Base-by-base conservation (phyloP, 2,329 filamentous ascomycete genomes). In the Aspergillus ustus region DNA sequence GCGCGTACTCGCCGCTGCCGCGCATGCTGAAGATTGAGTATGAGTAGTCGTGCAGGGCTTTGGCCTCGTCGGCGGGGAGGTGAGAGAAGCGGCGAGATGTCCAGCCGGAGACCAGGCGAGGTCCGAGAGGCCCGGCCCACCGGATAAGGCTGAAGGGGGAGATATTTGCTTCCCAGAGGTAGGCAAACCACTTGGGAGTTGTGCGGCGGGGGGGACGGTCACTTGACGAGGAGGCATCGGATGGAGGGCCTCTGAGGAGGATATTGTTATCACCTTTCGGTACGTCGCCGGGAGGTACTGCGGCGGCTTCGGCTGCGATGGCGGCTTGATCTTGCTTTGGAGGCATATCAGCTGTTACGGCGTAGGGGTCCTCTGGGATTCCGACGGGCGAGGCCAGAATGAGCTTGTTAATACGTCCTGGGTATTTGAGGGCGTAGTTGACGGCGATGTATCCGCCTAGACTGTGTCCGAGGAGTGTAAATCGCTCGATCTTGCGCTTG, bases 111-210 rank as follows among this genome's bases (percentile, higher is more conserved):
- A 97, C 92, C 40, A 99, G 87, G 25, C 93, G 88, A 3, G 95
- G 95, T 0, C 95, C 95, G 0, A 99, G 81, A 0, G 95, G 95
- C 0, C 95, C 95, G 1, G 92, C 85, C 83, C 93, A 89, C 62
- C 95, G 91, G 15, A 99, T 87, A 52, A 99, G 82, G 67, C 89
- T 94, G 77, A 99, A 99, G 7, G 95, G 95, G 0, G 93, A 97
- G 66, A 98, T 87, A 73, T 99, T 99, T 68, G 93, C 91, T 68
- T 99, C 95, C 95, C 95, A 99, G 4, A 99, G 86, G 80, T 93
- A 97, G 59, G 89, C 88, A 20, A 98, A 82, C 93, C 94, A 97
- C 76, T 89, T 88, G 0, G 93, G 92, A 2, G 95, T 77, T 2
- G 88, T 89, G 15, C 84, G 81, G 20, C 84, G 80, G 0, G 86